A percentile compares a stretch with the other conserved stretches of the same genome.
Evolutionary conservation across 208 protist species (phyloP).

Genomic region (Giardia muris): DNA sequence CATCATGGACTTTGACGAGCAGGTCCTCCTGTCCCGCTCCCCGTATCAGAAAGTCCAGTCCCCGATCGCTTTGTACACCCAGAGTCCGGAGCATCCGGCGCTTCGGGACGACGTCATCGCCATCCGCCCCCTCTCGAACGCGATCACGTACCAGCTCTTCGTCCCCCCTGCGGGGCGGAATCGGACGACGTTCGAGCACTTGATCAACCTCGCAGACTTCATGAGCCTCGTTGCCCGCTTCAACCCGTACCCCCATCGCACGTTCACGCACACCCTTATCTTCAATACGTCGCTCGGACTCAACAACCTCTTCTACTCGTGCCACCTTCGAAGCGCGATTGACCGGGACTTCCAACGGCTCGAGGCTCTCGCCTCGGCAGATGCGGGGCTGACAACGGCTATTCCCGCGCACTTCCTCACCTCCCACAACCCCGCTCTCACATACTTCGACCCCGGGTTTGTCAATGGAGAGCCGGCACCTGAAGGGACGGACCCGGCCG

Average conservation of each 20-base stretch:
- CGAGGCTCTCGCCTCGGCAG: background rate
- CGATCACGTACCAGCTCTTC: background rate
- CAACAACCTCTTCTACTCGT: slow-evolving; percentile 3
- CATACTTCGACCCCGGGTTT: background rate
- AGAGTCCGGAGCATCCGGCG: background rate
- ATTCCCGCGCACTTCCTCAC: background rate
- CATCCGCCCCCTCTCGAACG: background rate
- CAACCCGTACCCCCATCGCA: background rate
- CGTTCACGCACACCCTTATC: background rate
- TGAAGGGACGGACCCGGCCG: background rate
- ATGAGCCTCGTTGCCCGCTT: background rate
- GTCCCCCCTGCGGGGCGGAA: background rate
- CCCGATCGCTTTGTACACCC: slow-evolving; percentile 11
- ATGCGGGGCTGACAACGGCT: background rate
- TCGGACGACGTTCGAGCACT: background rate
- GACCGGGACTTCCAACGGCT: background rate
- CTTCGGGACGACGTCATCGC: background rate
- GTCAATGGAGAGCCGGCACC: background rate
- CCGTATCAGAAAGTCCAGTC: background rate
- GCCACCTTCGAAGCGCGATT: background rate
- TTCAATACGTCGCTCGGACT: slow-evolving; percentile 16
- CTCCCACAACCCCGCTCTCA: background rate
- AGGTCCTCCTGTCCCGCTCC: background rate
- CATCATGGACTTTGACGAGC: slow-evolving; percentile 27
- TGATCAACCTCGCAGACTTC: background rate